A percentile compares a stretch with the other conserved stretches of the same genome.
Evolutionary conservation across 2,329 filamentous ascomycete species (phyloP).

Genomic region (Exophiala sideris): DNA sequence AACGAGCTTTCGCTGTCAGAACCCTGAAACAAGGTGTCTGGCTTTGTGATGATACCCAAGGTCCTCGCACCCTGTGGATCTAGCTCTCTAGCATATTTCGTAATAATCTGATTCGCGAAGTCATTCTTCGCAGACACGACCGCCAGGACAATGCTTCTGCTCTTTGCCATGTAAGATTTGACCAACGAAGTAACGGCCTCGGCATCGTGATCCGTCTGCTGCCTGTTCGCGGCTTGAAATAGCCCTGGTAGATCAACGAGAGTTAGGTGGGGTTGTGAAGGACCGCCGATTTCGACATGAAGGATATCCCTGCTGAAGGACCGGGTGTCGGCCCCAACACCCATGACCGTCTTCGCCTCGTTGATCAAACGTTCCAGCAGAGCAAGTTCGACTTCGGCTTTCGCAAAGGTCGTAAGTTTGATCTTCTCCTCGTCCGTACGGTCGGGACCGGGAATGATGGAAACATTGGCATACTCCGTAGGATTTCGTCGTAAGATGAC

Average conservation of each 20-base stretch:
- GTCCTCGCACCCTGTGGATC: constrained; percentile 17
- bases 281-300: constrained; percentile 42
- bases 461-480: background rate
- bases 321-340: constrained; percentile 32
- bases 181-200: constrained; percentile 50
- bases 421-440: background rate
- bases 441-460: constrained; percentile 45
- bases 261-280: constrained; percentile 38
- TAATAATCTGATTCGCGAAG: constrained; percentile 40
- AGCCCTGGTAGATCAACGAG: constrained; percentile 47
- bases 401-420: too few species aligned
- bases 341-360: constrained; percentile 21
- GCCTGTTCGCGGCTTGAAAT: constrained; percentile 31
- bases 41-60: constrained; percentile 23
- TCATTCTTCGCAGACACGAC: constrained; percentile 46
- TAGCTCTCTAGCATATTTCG: constrained; percentile 34
- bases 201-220: constrained; percentile 42
- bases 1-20: constrained; percentile 38
- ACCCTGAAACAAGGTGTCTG: constrained; percentile 30
- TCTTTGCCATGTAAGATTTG: constrained; percentile 40
- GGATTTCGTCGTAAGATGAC: constrained; percentile 30
- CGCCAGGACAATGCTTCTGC: constrained; percentile 46
- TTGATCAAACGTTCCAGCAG: too few species aligned
- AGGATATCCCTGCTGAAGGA: constrained; percentile 36
- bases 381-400: too few species aligned